Evolutionary conservation across 108 stramenopile genomes (phyloP).

Genomic region (Cyclotella choctawhatcheeana): DNA sequence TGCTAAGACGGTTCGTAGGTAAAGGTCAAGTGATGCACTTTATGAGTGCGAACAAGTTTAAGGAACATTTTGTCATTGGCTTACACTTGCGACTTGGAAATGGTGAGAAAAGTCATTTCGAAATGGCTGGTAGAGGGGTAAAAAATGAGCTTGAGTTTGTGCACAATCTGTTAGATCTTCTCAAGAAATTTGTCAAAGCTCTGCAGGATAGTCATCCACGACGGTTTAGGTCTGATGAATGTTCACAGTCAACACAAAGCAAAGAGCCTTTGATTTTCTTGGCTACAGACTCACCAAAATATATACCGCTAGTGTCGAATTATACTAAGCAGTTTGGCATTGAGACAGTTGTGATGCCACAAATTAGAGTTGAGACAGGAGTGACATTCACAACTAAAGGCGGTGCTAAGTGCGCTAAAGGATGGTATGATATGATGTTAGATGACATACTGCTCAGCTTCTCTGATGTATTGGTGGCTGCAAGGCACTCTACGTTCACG

Average conservation of each 20-base stretch:
- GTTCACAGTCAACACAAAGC: neutral
- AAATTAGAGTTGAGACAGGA: slow-evolving; percentile 6
- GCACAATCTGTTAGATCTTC: slow-evolving; percentile 1
- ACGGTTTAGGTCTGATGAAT: neutral
- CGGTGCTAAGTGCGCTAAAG: slow-evolving; percentile 16
- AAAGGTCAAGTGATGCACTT: slow-evolving; percentile 25
- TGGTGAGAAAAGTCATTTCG: slow-evolving; percentile 57
- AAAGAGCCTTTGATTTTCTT: slow-evolving; percentile 51
- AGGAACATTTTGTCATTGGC: slow-evolving; percentile 58
- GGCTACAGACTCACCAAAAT: slow-evolving; percentile 57
- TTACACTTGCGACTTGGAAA: slow-evolving; percentile 68
- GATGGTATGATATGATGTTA: slow-evolving; percentile 52
- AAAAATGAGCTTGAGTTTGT: slow-evolving; percentile 16
- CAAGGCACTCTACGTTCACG: slow-evolving; percentile 54
- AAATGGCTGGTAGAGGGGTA: slow-evolving; percentile 32
- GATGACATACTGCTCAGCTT: slow-evolving; percentile 59
- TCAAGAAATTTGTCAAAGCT: slow-evolving; percentile 8
- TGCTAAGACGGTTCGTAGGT: slow-evolving; percentile 43
- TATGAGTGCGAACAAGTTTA: slow-evolving; percentile 41
- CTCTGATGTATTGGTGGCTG: slow-evolving; percentile 60
- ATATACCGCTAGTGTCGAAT: slow-evolving; percentile 32
- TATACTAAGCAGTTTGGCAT: slow-evolving; percentile 1
- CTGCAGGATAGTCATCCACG: neutral
- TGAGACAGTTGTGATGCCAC: slow-evolving; percentile 20
- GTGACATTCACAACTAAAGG: slow-evolving; percentile 2